These are phyloP conservation scores for Pseudogymnoascus sp. DNA, from an alignment of 2,329 filamentous ascomycete species.

Conservation along the genomic window DNA sequence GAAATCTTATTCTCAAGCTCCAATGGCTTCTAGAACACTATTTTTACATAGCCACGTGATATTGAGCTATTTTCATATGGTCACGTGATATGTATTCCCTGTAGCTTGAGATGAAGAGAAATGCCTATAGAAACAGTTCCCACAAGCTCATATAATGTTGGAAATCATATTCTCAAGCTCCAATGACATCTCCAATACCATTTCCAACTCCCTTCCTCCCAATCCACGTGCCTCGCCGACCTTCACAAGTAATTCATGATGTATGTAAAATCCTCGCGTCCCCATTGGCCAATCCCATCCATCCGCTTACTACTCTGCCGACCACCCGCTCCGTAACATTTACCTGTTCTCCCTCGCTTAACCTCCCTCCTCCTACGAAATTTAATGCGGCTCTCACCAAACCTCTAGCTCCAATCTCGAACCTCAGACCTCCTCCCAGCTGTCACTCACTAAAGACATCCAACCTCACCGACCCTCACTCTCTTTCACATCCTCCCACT, in stretches of 20 bases:
- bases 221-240: not conserved
- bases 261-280: not conserved
- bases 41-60: too few relatives aligned
- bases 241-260: conserved; percentile 1
- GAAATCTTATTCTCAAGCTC: not conserved
- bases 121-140: not conserved
- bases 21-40: too few relatives aligned
- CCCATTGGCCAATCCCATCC: conserved; percentile 6
- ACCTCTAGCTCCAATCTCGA: conserved; percentile 11
- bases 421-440: not conserved
- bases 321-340: conserved; percentile 3
- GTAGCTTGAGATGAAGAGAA: too few relatives aligned
- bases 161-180: not conserved
- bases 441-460: not conserved
- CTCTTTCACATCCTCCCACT: conserved; percentile 14
- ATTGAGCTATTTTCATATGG: too few relatives aligned
- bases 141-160: not conserved
- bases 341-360: conserved; percentile 11
- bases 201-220: not conserved
- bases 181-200: not conserved
- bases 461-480: not conserved
- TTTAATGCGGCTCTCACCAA: conserved; percentile 9
- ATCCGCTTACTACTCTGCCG: conserved; percentile 4
- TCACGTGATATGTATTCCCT: too few relatives aligned
- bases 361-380: conserved; percentile 10